Evolutionary conservation across 1,284 basidiomycete species (phyloP).

Genomic region (Leccinum pachyderme): DNA sequence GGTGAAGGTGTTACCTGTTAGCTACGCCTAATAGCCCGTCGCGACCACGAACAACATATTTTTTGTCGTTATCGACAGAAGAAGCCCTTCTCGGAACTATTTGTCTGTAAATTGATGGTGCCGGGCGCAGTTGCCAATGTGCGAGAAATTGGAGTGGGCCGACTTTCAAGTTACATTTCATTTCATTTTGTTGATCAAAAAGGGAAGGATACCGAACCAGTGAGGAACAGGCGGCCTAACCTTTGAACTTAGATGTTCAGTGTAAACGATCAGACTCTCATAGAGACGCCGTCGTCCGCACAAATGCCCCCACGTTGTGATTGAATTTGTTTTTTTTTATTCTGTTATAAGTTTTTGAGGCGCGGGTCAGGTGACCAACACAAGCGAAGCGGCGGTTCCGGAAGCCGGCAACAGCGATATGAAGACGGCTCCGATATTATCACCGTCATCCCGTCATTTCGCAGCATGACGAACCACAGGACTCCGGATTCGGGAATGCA

Average conservation of each 20-base stretch:
- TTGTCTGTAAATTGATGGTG: not conserved
- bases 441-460: not conserved
- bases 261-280: slow-evolving; percentile 3
- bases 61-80: not conserved
- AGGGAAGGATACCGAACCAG: not conserved
- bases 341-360: not conserved
- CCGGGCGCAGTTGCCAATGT: not conserved
- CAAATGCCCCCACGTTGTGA: not conserved
- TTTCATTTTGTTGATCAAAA: not conserved
- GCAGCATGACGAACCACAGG: not conserved
- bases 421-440: slow-evolving; percentile 17
- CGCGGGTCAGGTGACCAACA: not conserved
- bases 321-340: not conserved
- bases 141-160: not conserved
- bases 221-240: not conserved
- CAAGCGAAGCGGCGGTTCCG: slow-evolving; percentile 4
- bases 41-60: not conserved
- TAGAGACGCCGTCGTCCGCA: not conserved
- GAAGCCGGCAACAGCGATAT: slow-evolving; percentile 12
- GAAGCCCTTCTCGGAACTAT: not conserved
- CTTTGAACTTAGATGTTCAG: not conserved
- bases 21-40: not conserved
- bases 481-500: not conserved
- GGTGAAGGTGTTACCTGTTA: not conserved
- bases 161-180: not conserved